Evolutionary conservation across 257 asterid species (phyloP).

Genomic region (Avicennia marina): DNA sequence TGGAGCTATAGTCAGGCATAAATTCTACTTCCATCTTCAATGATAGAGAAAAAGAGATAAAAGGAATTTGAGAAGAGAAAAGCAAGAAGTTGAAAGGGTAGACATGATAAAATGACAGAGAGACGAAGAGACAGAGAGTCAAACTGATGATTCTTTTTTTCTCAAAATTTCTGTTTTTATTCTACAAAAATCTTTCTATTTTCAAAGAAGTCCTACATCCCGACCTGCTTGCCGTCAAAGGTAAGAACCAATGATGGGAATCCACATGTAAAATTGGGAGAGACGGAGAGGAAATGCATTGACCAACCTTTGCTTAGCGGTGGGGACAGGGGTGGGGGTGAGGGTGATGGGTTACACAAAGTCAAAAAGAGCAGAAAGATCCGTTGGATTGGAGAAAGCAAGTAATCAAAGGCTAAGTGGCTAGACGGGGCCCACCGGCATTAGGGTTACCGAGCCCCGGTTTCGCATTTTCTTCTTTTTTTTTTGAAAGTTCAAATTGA

Average conservation of each 20-base stretch:
- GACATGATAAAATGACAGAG: constrained; percentile 10
- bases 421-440: constrained; percentile 4
- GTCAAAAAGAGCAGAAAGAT: constrained; percentile 64
- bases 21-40: constrained; percentile 60
- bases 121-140: constrained; percentile 28
- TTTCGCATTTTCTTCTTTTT: no score
- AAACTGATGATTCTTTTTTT: constrained; percentile 34
- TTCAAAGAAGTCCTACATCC: constrained; percentile 25
- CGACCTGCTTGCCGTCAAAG: constrained; percentile 42
- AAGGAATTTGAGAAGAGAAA: not conserved
- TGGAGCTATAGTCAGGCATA: constrained; percentile 46
- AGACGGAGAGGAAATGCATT: constrained; percentile 26
- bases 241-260: constrained; percentile 14
- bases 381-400: constrained; percentile 49
- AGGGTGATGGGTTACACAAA: constrained; percentile 23
- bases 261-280: constrained; percentile 34
- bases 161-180: not conserved
- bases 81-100: constrained; percentile 8
- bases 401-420: no score
- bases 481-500: no score
- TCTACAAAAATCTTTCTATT: not conserved
- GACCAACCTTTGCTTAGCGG: constrained; percentile 27
- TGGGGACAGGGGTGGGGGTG: constrained; percentile 27
- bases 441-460: no score
- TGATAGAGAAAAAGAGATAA: not conserved